Base-by-base conservation (phyloP, 2,329 filamentous ascomycete genomes). In the Paecilomyces variotii region DNA sequence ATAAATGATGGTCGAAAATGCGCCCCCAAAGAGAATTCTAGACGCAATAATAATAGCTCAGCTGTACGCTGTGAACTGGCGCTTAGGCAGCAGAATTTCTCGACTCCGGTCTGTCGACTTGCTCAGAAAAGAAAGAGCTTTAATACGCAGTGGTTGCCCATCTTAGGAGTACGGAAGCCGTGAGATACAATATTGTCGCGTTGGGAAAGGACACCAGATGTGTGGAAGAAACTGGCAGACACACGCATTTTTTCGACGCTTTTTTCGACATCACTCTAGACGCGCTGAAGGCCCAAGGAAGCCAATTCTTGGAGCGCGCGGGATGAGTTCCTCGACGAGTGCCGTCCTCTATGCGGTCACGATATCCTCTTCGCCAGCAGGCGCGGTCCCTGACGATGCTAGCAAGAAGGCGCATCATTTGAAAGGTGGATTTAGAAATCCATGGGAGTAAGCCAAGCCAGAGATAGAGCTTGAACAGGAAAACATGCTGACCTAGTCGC, bases 281-380 rank as follows among this genome's bases (percentile, higher is more conserved):
- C 54, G 57, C 32, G 51, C 59, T 53, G 30, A 50, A 52, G 26
- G 54, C 55, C 54, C 59, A 63, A 39, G 19, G 57, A 54, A 57
- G 51, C 58, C 34, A 61, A 60, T 35, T 53, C 55, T 62, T 25
- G 50, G 59, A 14, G 59, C 65, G 58, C 70, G 68, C 63, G 73
- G 61, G 52, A 76, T 77, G 72, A 65, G 66, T 27, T 68, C 69
- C 34, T 69, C 72, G 4, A 72, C 72, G 1, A 70, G 72, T 6
- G 71, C 71, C 9, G 66, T 74, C 56, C 67, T 78, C 25, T 78
- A 78, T 61, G 73, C 73, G 11, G 66, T 76, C n/a, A 72, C 73
- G 1, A 66, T 78, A 6, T 70, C 74, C n/a, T 67, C 64, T 1
- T 69, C 75, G 25, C 65, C 72, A 2, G 63, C 65, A 9, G 66